phyloP scores from a whole-genome alignment of 1,284 basidiomycete genomes.

The Apiotrichum mycotoxinovorans region DNA sequence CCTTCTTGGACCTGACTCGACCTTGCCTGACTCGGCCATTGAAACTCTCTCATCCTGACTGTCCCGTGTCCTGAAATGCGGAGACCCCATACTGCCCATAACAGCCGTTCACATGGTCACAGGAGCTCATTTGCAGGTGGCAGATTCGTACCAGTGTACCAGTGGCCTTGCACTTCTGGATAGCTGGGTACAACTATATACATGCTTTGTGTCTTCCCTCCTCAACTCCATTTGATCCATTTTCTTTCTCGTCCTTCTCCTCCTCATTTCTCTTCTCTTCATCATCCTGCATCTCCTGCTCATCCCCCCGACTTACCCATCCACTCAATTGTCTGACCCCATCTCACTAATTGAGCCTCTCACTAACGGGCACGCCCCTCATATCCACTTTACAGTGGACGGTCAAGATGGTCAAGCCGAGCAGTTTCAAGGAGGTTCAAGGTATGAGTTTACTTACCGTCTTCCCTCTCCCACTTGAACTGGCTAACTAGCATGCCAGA shows the following conservation, averaged over 20 bases:
- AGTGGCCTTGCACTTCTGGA: no score
- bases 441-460: neutral
- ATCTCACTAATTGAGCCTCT: neutral
- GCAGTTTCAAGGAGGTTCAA: conserved; percentile 5
- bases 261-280: neutral
- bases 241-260: neutral
- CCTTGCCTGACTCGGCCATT: no score
- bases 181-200: no score
- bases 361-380: neutral
- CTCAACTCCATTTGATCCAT: neutral
- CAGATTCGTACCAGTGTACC: no score
- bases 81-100: no score
- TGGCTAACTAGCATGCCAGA: neutral
- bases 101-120: no score
- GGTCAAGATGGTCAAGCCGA: neutral
- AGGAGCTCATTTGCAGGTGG: no score
- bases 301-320: neutral
- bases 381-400: neutral
- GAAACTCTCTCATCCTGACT: no score
- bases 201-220: neutral
- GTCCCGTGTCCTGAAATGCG: no score
- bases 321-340: neutral
- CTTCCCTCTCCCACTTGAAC: neutral
- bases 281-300: neutral
- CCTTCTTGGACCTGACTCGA: no score